Conservation (phyloP, 23 red algal genomes). For the Gracilaria gracilis region DNA sequence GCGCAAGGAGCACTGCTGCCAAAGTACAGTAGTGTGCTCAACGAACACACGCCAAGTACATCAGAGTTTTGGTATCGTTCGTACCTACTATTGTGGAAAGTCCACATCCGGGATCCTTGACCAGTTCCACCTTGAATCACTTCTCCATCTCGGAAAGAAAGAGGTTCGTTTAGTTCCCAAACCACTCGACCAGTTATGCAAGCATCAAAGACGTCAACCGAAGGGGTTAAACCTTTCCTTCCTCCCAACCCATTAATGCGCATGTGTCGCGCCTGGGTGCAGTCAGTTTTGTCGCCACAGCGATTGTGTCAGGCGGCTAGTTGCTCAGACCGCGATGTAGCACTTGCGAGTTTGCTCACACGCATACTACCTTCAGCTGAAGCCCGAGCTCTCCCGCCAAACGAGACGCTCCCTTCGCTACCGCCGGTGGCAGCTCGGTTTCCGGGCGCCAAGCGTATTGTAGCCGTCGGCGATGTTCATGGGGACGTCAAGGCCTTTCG, state of each 20-base stretch:
- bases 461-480: conserved; percentile 98
- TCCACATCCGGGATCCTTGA: no score
- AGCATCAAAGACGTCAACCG: neutral
- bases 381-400: conserved; percentile 4
- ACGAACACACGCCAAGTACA: no score
- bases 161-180: neutral
- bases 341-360: neutral
- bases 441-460: conserved; percentile 59
- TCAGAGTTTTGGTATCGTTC: no score
- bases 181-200: neutral
- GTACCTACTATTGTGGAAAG: no score
- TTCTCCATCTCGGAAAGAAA: no score
- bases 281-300: neutral
- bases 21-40: no score
- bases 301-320: neutral
- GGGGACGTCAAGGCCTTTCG: conserved; percentile 86
- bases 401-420: neutral
- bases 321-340: neutral
- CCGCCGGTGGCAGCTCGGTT: neutral
- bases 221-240: neutral
- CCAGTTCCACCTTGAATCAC: no score
- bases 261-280: conserved; percentile 18
- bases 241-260: neutral
- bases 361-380: neutral
- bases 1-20: no score